Conservation (phyloP, 148 eudicot species). For the Heliamphora exappendiculata region DNA sequence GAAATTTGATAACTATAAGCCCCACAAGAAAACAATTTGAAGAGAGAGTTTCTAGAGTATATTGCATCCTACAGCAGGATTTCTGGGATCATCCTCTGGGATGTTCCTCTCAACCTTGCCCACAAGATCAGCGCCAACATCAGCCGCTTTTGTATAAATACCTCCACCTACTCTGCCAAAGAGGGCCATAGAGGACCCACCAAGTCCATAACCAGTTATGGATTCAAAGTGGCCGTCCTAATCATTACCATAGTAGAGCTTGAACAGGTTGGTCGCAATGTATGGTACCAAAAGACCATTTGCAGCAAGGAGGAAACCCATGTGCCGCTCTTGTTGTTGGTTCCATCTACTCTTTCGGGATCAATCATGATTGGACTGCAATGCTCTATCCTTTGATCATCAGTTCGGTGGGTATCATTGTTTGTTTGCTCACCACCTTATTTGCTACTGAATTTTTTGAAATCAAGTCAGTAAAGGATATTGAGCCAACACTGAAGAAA, state of each 20-base stretch:
- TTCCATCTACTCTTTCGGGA: conserved; percentile 63
- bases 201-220: conserved; percentile 90
- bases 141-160: conserved; percentile 88
- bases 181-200: conserved; percentile 89
- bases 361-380: conserved; percentile 49
- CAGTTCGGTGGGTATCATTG: conserved; percentile 56
- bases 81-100: conserved; percentile 83
- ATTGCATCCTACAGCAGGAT: conserved; percentile 91
- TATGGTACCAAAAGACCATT: conserved; percentile 48
- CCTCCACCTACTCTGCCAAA: conserved; percentile 91
- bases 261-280: conserved; percentile 47
- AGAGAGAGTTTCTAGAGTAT: too few relatives aligned
- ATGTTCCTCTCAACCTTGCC: conserved; percentile 86
- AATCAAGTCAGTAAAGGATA: conserved; percentile 62
- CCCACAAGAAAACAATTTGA: too few relatives aligned
- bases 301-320: conserved; percentile 78
- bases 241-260: conserved; percentile 60
- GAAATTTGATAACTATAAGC: too few relatives aligned
- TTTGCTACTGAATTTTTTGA: conserved; percentile 78
- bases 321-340: conserved; percentile 69
- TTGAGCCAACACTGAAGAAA: conserved; percentile 69
- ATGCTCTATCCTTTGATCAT: conserved; percentile 54
- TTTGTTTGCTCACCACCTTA: conserved; percentile 64
- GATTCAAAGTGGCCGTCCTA: conserved; percentile 72
- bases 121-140: conserved; percentile 91